phyloP scores from a whole-genome alignment of 768 basidiomycete genomes.

The Tephrocybe sp. region DNA sequence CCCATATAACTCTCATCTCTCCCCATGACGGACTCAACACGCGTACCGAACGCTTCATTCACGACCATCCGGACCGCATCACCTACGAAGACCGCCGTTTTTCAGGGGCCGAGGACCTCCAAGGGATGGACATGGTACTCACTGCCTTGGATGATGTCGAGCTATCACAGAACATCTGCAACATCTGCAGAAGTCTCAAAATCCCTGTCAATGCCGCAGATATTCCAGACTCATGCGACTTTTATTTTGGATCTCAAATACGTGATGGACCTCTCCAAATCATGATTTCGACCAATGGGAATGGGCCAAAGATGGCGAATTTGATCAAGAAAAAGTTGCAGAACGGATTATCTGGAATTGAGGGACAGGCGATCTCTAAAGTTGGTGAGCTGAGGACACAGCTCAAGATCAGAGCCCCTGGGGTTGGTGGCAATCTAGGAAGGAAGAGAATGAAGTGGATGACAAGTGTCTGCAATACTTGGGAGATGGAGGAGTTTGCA shows the following conservation, averaged over 20 bases:
- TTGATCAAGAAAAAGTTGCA: constrained; percentile 74
- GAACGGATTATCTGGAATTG: constrained; percentile 62
- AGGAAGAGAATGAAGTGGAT: constrained; percentile 92
- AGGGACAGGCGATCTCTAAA: constrained; percentile 76
- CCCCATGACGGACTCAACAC: constrained; percentile 68
- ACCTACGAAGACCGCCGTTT: constrained; percentile 74
- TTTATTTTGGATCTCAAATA: constrained; percentile 96
- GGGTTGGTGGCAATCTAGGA: constrained; percentile 76
- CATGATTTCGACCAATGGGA: constrained; percentile 94
- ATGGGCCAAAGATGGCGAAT: constrained; percentile 88
- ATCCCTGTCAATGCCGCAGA: constrained; percentile 97
- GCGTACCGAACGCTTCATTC: constrained; percentile 55
- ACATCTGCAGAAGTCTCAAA: constrained; percentile 59
- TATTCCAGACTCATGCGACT: constrained; percentile 94
- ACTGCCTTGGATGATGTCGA: constrained; percentile 88
- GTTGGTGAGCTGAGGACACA: constrained; percentile 74
- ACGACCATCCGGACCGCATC: constrained; percentile 50
- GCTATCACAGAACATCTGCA: constrained; percentile 70
- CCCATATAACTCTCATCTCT: constrained; percentile 73
- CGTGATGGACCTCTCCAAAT: constrained; percentile 90
- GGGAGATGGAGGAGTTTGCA: constrained; percentile 83
- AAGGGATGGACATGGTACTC: constrained; percentile 81
- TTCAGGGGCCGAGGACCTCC: constrained; percentile 61
- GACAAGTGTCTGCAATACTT: constrained; percentile 80
- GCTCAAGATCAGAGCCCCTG: constrained; percentile 80